Conservation (phyloP, 2,329 filamentous ascomycete genomes). For the Chalara sp. region DNA sequence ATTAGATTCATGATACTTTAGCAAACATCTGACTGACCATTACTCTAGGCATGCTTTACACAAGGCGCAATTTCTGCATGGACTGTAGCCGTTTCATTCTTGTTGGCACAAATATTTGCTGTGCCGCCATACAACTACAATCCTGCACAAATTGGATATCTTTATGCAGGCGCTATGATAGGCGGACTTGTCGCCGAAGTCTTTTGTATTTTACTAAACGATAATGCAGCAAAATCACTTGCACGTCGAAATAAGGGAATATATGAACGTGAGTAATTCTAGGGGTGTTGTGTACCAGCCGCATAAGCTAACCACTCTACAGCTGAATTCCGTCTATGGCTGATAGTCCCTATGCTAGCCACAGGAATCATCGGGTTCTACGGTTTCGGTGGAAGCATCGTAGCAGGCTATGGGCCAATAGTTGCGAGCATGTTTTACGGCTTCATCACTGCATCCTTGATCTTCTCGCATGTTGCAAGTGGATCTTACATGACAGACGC, state of each 20-base stretch:
- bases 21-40: no score
- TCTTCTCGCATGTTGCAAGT: background rate
- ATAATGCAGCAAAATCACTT: background rate
- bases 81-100: background rate
- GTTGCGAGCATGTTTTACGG: background rate
- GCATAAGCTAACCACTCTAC: no score
- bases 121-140: slow-evolving; percentile 37
- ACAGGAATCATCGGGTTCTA: slow-evolving; percentile 27
- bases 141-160: slow-evolving; percentile 34
- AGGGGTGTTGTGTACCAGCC: no score
- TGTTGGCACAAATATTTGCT: slow-evolving; percentile 39
- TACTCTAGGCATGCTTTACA: no score
- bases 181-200: slow-evolving; percentile 26
- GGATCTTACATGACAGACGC: slow-evolving; percentile 21
- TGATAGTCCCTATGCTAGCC: slow-evolving; percentile 23
- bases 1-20: no score
- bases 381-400: background rate
- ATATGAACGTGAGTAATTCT: background rate
- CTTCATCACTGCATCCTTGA: background rate
- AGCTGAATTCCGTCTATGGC: background rate
- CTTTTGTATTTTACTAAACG: background rate
- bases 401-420: background rate
- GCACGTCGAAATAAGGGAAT: background rate
- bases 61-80: background rate
- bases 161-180: slow-evolving; percentile 31